A percentile compares a stretch with the other conserved stretches of the same genome.
These are phyloP conservation scores for Xylogone sp. DNA, from an alignment of 2,329 filamentous ascomycete species.

Conservation along the genomic window DNA sequence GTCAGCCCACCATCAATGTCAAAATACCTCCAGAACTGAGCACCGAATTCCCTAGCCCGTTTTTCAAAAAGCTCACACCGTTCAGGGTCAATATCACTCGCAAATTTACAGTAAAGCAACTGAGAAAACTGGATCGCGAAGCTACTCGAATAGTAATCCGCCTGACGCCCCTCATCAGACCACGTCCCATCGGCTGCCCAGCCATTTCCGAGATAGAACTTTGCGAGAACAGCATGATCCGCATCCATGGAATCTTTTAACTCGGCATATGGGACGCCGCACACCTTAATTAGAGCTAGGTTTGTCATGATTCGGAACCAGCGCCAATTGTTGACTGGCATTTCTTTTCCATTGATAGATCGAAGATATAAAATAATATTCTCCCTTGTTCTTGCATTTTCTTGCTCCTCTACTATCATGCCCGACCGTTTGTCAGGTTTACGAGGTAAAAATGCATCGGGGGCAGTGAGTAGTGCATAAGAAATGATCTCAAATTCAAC, in stretches of 20 bases:
- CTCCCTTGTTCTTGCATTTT: conserved; percentile 24
- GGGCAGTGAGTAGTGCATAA: conserved; percentile 42
- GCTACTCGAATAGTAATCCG: conserved; percentile 50
- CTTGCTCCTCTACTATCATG: conserved; percentile 6
- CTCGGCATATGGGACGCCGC: conserved; percentile 31
- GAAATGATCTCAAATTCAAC: conserved; percentile 50
- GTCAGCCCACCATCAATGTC: conserved; percentile 34
- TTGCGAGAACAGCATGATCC: conserved; percentile 40
- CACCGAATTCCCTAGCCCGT: conserved; percentile 37
- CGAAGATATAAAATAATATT: conserved; percentile 39
- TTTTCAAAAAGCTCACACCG: conserved; percentile 34
- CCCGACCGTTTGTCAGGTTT: conserved; percentile 5
- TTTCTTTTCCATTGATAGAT: conserved; percentile 38
- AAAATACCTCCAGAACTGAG: conserved; percentile 44
- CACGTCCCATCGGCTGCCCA: conserved; percentile 46
- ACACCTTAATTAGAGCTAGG: conserved; percentile 39
- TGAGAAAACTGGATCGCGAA: conserved; percentile 51
- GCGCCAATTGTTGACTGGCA: conserved; percentile 47
- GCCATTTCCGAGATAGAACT: conserved; percentile 40
- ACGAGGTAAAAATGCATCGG: conserved; percentile 28
- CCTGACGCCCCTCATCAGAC: conserved; percentile 33
- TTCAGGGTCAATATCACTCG: conserved; percentile 34
- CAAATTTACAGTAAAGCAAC: conserved; percentile 41
- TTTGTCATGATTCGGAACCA: conserved; percentile 51
- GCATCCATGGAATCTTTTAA: conserved; percentile 34